Evolutionary conservation across 306 rosid species (phyloP), one percentile per base, ranked within the genome.

Genomic region (Luffa aegyptiaca): DNA sequence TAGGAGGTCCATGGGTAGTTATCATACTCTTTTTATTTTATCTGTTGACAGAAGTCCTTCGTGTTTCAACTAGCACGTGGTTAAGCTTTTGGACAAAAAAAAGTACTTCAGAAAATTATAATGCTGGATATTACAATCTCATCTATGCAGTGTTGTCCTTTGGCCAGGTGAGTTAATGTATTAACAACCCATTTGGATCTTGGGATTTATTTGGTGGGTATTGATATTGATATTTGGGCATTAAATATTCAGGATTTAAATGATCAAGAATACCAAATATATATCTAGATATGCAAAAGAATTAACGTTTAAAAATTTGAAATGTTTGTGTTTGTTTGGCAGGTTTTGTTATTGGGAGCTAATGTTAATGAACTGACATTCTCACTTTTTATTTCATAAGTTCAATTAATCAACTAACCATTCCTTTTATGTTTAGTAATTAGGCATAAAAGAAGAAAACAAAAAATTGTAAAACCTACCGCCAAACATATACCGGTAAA

Each of bases 1-100:
- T 92, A n/a, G 98, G 98, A 80, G 98, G 97, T 33, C 74, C 88
- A 39, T 89, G 96, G 93, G 91, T 92, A 63, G 93, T 90, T 84
- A 73, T 83, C 72, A 68, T 88, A 83, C 91, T 92, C 77, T 82
- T 94, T 58, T 75, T 77, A 14, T 90, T 88, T 88, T 94, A 90
- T 81, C 81, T 79, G 41, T 72, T 83, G 56, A 89, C 92, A 2
- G 97, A 94, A 85, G 82, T 81, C 85, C 92, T 92, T 85, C 90
- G 96, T 85, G 84, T 92, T 86, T 92, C 86, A 26, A 89, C 93
- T 61, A 94, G 97, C 86, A 87, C 89, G 45, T 94, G 96, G 98
- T 86, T 94, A 82, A 88, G 93, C 65, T 81, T 88, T 77, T 92
- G 98, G 98, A 92, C 98, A 33, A 48, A 81, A 63, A 86, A 89